Evolutionary conservation across 257 asterid genomes (phyloP), one percentile per base, ranked within the genome.

Genomic region (Mentha longifolia): DNA sequence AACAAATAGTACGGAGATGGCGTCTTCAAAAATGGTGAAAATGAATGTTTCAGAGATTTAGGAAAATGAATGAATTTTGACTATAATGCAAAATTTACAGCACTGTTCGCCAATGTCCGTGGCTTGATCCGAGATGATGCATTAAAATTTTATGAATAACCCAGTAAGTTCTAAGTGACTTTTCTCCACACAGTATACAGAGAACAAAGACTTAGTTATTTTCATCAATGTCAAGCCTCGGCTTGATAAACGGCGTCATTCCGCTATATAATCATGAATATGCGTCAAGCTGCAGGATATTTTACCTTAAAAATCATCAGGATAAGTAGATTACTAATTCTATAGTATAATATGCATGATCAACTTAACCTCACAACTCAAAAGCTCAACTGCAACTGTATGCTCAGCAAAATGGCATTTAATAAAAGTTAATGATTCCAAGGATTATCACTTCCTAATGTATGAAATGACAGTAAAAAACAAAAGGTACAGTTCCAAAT

Each of bases 241-340:
- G 60, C 71, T 30, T 19, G 28, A 14, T 35, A 11, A 35, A 54
- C 56, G 17, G 31, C 16, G 71, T 17, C 19, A 9, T 54, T 25
- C 66, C 12, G 41, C 51, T 65, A 42, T 22, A 9, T 30, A 51
- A 62, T 61, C 68, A 74, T 7, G 30, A 62, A 17, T 6, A 69
- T 74, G 57, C 56, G 67, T 20, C 61, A 62, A 45, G 37, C 65
- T 15, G 28, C 65, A 58, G 7, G 35, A 68, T 22, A 6, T 55
- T 17, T 7, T 31, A 47, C 58, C 62, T 25, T 71, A 33, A 56
- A 39, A 58, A n/a, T 47, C 56, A 37, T 43, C 37, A 43, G 51
- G 41, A 50, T 52, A 68, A 69, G 59, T 19, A 75, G 13, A 67
- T 16, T 10, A 2, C 5, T 25, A 16, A 9, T 31, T 47, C 50